phyloP scores from a whole-genome alignment of 2,329 filamentous ascomycete species.

The Ceratocystis destructans region DNA sequence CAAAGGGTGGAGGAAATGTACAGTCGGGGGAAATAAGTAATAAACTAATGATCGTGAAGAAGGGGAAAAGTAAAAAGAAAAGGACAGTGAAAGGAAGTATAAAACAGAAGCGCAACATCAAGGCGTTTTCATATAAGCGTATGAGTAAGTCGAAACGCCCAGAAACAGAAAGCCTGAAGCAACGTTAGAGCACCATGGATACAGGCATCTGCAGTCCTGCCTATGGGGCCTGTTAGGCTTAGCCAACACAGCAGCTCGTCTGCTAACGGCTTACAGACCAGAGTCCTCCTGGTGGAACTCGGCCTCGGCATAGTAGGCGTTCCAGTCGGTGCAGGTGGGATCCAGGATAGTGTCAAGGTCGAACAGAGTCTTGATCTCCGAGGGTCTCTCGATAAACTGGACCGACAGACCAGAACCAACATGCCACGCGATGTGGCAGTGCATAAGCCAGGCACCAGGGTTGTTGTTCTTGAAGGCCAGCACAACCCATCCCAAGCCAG shows the following conservation, averaged over 20 bases:
- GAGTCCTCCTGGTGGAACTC: constrained; percentile 20
- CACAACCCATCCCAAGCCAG: constrained; percentile 32
- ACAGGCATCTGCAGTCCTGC: not conserved
- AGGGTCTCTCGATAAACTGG: constrained; percentile 32
- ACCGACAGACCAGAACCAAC: constrained; percentile 38
- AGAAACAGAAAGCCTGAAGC: not conserved
- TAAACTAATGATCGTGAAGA: not conserved
- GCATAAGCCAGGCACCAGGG: constrained; percentile 39
- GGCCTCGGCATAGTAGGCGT: constrained; percentile 18
- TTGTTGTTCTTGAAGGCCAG: constrained; percentile 38
- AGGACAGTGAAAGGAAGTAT: not conserved
- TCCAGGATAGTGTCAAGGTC: constrained; percentile 18
- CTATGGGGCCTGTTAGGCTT: not conserved
- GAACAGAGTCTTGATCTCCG: constrained; percentile 17
- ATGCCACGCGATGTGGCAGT: constrained; percentile 46
- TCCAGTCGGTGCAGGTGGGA: constrained; percentile 19
- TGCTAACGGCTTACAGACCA: constrained; percentile 16
- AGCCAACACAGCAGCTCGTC: too few relatives aligned
- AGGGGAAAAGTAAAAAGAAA: not conserved
- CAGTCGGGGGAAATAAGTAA: not conserved
- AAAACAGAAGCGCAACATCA: not conserved
- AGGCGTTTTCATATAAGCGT: not conserved
- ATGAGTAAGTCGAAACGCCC: not conserved
- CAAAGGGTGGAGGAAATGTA: not conserved
- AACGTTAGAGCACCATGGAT: not conserved